These are phyloP conservation scores for Epichloe amarillans DNA, from an alignment of 2,329 filamentous ascomycete species.

Conservation along the genomic window DNA sequence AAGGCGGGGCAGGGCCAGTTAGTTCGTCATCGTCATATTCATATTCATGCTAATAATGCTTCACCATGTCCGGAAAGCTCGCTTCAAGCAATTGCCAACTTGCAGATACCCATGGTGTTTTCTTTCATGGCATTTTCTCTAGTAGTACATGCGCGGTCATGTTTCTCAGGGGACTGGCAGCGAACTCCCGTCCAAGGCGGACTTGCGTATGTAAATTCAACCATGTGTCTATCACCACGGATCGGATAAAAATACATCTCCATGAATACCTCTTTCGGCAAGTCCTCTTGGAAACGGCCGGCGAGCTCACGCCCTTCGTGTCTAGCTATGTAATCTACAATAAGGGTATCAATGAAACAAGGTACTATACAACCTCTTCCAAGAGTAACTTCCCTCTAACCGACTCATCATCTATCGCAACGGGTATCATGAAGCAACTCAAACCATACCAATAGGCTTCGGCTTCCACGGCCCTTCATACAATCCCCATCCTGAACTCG, in stretches of 20 bases:
- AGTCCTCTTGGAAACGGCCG: too few relatives aligned
- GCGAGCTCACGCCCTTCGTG: not conserved
- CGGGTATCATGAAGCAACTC: not conserved
- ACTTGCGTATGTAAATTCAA: too few relatives aligned
- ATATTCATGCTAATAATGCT: not conserved
- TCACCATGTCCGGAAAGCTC: too few relatives aligned
- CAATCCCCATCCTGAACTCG: conserved; percentile 29
- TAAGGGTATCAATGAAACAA: not conserved
- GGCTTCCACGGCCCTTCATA: conserved; percentile 41
- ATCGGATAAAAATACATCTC: too few relatives aligned
- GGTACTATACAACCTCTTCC: not conserved
- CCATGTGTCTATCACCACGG: too few relatives aligned
- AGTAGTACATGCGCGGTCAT: too few relatives aligned
- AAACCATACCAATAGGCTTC: conserved; percentile 44
- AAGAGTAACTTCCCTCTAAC: not conserved
- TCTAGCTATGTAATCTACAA: not conserved
- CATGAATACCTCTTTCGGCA: too few relatives aligned
- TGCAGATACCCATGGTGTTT: too few relatives aligned
- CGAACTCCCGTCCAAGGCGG: too few relatives aligned
- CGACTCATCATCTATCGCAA: not conserved
- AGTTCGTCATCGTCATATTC: not conserved
- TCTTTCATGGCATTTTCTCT: too few relatives aligned
- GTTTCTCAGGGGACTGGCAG: too few relatives aligned
- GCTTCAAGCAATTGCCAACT: too few relatives aligned
- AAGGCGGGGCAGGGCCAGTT: not conserved